Evolutionary conservation across 164 flowering plant species (phyloP), one percentile per base, ranked within the genome.

Genomic region (Vitis cinerea): DNA sequence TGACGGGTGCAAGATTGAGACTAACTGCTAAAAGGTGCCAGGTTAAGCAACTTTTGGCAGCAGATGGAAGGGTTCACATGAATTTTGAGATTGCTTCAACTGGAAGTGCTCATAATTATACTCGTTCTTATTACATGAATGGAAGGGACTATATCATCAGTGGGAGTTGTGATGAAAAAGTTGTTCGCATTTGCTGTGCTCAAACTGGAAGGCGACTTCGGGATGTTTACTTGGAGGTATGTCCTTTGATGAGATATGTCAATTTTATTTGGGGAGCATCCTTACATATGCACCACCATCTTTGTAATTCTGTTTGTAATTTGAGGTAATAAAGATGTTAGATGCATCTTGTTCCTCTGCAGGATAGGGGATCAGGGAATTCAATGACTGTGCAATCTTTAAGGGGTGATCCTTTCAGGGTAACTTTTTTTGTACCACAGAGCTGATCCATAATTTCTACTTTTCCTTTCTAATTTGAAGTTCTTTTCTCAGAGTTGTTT

Each of bases 321-420:
- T 23, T 10, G 37, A 27, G 30, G 15, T 59, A 23, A 15, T 59
- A 37, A 59, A 27, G 29, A 13, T 15, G 27, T 47, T 9, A 48
- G 65, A 1, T 59, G 14, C 44, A 3, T n/a, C 64, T 15, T 59
- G 51, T 77, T 50, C 67, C n/a, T 68, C 54, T 82, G 59, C 84
- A 87, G 90, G 84, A 81, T 58, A 67, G 67, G 53, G 71, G 80
- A 17, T 71, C 77, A 5, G 80, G 77, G 44, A 77, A 74, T 70
- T 74, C 83, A 27, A 72, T 81, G 74, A 81, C 76, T 74, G 88
- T 87, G 74, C 88, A 87, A 62, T 87, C 91, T 19, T 75, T 87
- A 75, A 83, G 91, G 73, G 85, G 88, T 59, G 91, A 87, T 82
- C 88, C 91, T 57, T 87, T 80, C 69, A 75, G 89, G 73, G 88